Base-by-base conservation (phyloP, 2,329 filamentous ascomycete genomes). In the Epichloe typhina region DNA sequence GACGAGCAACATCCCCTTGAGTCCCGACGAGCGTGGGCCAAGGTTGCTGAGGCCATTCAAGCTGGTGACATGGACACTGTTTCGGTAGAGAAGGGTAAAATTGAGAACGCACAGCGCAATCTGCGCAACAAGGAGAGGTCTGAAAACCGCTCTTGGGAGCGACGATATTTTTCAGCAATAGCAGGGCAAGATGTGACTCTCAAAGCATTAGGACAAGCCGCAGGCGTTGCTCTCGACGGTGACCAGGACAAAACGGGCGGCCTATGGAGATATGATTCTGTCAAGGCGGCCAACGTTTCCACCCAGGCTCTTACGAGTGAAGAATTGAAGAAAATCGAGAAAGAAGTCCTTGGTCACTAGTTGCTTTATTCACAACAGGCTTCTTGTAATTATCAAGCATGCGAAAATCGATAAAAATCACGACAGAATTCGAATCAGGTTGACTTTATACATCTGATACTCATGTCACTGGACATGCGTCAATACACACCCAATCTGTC, bases 1-100 rank as follows among this genome's bases (percentile, higher is more conserved):
- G 84, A 89, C 53, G 68, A 86, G 58, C 91, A 96, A 69, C 86
- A 95, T 63, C 80, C 88, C 11, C 83, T 93, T 56, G 91, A 97
- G 70, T 88, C 86, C 13, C 82, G 91, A 45, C 80, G 86, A 52
- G 91, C 91, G 3, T 97, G 91, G 93, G 73, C 77, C 55, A 87
- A 86, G 61, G 91, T 97, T 26, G 88, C 88, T 0, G 78, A 79
- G 33, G 88, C 83, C 45, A 93, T 97, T 59, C 75, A 80, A 51
- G 80, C 77, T 57, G 86, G 88, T 52, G 88, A 96, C 65, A 88
- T 96, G 78, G 88, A 95, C 58, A 71, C 77, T 4, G 88, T 88
- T 0, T 81, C 82, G 2, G 63, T 70, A 13, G 87, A 95, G 64
- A 97, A 97, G 74, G 78, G 79, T 52, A 87, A 88, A 67, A 95